Percentiles rank a stretch among this genome's conserved stretches.
Conservation (phyloP, 2,329 filamentous ascomycete species). For the Eurotiales sp. region DNA sequence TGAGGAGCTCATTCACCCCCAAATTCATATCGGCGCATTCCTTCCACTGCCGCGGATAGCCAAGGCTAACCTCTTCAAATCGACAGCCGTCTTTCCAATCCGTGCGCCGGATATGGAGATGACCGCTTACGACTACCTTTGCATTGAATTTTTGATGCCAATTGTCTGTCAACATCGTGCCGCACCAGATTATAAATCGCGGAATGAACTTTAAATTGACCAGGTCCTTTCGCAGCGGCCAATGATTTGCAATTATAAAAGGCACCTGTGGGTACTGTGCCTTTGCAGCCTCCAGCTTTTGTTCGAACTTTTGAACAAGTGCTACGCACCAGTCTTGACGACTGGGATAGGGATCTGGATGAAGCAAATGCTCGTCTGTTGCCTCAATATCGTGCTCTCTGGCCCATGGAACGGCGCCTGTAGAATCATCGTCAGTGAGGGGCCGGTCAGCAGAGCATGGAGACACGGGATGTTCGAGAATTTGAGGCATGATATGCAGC, state of each 20-base stretch:
- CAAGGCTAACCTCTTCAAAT: slow-evolving; percentile 15
- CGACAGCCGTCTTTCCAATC: slow-evolving; percentile 14
- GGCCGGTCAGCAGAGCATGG: neutral
- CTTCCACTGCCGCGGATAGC: slow-evolving; percentile 15
- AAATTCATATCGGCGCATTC: slow-evolving; percentile 11
- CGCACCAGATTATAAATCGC: slow-evolving; percentile 13
- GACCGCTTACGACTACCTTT: slow-evolving; percentile 12
- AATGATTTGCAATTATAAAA: slow-evolving; percentile 14
- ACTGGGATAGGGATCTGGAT: slow-evolving; percentile 12
- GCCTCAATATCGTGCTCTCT: slow-evolving; percentile 13
- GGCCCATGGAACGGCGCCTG: slow-evolving; percentile 13
- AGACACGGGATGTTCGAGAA: too few species aligned
- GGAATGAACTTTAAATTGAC: slow-evolving; percentile 12
- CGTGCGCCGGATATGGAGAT: slow-evolving; percentile 13
- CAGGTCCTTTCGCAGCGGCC: slow-evolving; percentile 13
- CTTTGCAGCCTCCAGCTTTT: slow-evolving; percentile 3
- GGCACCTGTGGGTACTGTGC: neutral
- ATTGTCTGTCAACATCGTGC: slow-evolving; percentile 9
- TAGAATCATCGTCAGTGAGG: slow-evolving; percentile 4
- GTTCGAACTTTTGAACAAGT: slow-evolving; percentile 11
- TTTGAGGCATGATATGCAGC: too few species aligned
- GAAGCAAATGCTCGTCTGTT: slow-evolving; percentile 13
- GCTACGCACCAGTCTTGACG: slow-evolving; percentile 12
- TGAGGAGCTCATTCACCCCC: slow-evolving; percentile 10
- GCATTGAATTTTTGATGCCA: slow-evolving; percentile 14